Evolutionary conservation across 2,329 filamentous ascomycete genomes (phyloP).

Genomic region (Curvularia sp.): DNA sequence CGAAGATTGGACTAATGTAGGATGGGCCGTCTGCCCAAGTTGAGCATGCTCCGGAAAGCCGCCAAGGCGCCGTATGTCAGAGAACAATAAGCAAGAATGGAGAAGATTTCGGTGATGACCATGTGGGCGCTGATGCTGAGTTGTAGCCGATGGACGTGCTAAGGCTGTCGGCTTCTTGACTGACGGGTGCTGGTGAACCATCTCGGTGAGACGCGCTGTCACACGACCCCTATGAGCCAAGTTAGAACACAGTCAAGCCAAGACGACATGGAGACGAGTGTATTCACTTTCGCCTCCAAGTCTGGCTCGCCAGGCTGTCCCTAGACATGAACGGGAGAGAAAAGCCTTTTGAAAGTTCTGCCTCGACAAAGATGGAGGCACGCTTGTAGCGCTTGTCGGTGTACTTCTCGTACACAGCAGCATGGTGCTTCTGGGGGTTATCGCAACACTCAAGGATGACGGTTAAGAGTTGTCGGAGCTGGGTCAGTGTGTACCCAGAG

Average conservation of each 20-base stretch:
- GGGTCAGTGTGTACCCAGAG: conserved; percentile 87
- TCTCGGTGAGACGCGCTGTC: conserved; percentile 26
- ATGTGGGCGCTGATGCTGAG: conserved; percentile 29
- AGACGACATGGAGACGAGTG: conserved; percentile 27
- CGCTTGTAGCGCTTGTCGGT: conserved; percentile 85
- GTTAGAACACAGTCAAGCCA: conserved; percentile 39
- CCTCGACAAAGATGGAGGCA: conserved; percentile 80
- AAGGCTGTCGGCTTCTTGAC: conserved; percentile 19
- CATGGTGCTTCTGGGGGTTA: conserved; percentile 79
- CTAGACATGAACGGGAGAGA: conserved; percentile 54
- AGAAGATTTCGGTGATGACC: conserved; percentile 40
- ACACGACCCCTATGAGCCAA: conserved; percentile 31
- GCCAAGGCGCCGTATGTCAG: conserved; percentile 42
- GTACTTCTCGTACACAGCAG: conserved; percentile 91
- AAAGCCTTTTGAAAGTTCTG: conserved; percentile 71
- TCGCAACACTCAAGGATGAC: conserved; percentile 90
- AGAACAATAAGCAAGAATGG: conserved; percentile 52
- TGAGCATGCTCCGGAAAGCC: conserved; percentile 37
- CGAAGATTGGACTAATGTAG: conserved; percentile 28
- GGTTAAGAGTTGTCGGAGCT: conserved; percentile 78
- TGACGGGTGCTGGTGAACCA: conserved; percentile 23
- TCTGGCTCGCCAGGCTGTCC: conserved; percentile 47
- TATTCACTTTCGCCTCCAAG: conserved; percentile 51
- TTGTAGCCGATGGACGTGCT: conserved; percentile 16
- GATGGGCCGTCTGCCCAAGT: conserved; percentile 28